phyloP scores from a whole-genome alignment of 164 flowering plant genomes.

The Tinospora cordifolia region DNA sequence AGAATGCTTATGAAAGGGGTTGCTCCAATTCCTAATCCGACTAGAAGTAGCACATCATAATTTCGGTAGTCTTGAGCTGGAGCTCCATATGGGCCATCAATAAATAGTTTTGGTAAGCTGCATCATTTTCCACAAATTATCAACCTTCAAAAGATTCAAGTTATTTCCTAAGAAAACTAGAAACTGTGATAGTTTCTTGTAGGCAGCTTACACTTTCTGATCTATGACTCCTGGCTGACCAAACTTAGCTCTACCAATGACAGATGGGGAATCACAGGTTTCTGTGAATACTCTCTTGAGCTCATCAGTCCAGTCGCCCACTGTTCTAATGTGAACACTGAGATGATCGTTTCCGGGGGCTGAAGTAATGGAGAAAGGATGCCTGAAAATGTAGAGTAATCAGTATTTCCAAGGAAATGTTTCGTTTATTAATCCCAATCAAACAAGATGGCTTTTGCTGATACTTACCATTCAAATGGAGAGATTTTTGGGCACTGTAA shows the following conservation, averaged over 20 bases:
- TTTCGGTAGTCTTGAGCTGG: constrained; percentile 89
- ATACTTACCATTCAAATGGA: constrained; percentile 69
- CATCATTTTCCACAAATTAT: constrained; percentile 10
- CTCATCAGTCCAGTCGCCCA: constrained; percentile 93
- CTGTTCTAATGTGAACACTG: constrained; percentile 82
- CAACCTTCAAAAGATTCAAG: background rate
- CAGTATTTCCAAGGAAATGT: background rate
- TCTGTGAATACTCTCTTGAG: constrained; percentile 70
- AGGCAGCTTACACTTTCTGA: constrained; percentile 42
- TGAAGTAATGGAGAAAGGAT: constrained; percentile 91
- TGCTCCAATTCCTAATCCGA: constrained; percentile 97
- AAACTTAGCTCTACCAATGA: constrained; percentile 53
- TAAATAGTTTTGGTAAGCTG: constrained; percentile 66
- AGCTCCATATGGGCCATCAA: constrained; percentile 99
- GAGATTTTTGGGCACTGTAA: constrained; percentile 83
- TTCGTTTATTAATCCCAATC: background rate
- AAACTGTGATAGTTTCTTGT: background rate
- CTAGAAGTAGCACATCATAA: constrained; percentile 84
- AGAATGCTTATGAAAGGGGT: constrained; percentile 97
- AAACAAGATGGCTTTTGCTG: background rate
- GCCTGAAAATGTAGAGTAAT: constrained; percentile 45
- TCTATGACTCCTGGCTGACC: constrained; percentile 30
- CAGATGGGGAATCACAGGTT: constrained; percentile 29
- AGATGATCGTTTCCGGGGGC: constrained; percentile 87
- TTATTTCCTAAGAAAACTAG: background rate